Evolutionary conservation across 2,329 filamentous ascomycete species (phyloP).

Genomic region (Chrysosporium keratinophilum): DNA sequence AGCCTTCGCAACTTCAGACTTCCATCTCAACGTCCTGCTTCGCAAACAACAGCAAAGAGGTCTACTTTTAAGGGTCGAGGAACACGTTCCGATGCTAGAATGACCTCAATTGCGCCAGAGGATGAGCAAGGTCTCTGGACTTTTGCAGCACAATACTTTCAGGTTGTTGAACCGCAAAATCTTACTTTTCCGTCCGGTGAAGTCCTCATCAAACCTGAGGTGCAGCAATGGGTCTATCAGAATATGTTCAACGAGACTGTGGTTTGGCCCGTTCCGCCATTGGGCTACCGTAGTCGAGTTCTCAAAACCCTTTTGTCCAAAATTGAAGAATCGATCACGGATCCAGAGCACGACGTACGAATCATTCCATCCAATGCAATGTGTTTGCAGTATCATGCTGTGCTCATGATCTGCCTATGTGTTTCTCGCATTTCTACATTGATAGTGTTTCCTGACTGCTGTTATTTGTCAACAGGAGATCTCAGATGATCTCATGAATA

Average conservation of each 20-base stretch:
- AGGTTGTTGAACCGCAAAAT: conserved; percentile 53
- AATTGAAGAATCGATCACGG: conserved; percentile 63
- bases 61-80: background rate
- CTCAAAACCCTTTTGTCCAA: conserved; percentile 61
- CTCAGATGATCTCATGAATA: conserved; percentile 65
- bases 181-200: conserved; percentile 54
- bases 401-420: conserved; percentile 12
- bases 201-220: conserved; percentile 48
- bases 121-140: conserved; percentile 27
- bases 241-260: conserved; percentile 54
- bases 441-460: conserved; percentile 18
- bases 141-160: conserved; percentile 61
- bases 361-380: conserved; percentile 16
- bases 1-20: background rate
- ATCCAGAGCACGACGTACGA: conserved; percentile 78
- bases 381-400: conserved; percentile 10
- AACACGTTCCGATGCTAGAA: background rate
- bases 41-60: background rate
- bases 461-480: conserved; percentile 53
- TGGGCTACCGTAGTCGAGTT: conserved; percentile 58
- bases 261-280: conserved; percentile 51
- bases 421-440: conserved; percentile 10
- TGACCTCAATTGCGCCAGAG: conserved; percentile 9
- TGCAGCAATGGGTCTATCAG: conserved; percentile 57
- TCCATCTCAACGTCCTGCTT: background rate